phyloP scores from a whole-genome alignment of 768 basidiomycete genomes.

The Macrolepiota dolichaula region DNA sequence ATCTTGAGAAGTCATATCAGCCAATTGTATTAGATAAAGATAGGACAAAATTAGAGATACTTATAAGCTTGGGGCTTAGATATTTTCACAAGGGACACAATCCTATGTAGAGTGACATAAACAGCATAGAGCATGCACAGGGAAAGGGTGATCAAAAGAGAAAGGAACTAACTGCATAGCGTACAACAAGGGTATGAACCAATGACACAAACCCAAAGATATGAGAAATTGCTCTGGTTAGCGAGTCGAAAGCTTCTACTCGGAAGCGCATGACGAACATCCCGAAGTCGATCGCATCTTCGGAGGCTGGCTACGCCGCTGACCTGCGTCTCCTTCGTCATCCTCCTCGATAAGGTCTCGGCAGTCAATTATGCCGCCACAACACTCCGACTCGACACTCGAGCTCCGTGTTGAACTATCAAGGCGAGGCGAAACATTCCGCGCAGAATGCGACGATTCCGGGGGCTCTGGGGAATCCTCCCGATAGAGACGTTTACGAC shows the following conservation, averaged over 20 bases:
- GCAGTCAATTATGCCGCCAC: slow-evolving; percentile 50
- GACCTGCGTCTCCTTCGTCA: slow-evolving; percentile 15
- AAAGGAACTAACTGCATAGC: not conserved
- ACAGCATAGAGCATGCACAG: not conserved
- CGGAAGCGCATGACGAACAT: slow-evolving; percentile 10
- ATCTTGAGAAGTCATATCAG: not conserved
- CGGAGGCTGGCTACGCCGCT: slow-evolving; percentile 20
- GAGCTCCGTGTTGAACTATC: slow-evolving; percentile 16
- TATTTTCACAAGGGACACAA: not conserved
- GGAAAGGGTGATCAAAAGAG: not conserved
- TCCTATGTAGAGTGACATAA: not conserved
- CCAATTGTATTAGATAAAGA: slow-evolving; percentile 7
- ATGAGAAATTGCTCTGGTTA: not conserved
- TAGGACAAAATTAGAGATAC: not conserved
- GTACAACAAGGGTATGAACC: not conserved
- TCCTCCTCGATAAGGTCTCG: slow-evolving; percentile 31
- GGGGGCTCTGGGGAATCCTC: slow-evolving; percentile 25
- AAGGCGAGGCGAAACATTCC: not conserved
- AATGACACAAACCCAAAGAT: not conserved
- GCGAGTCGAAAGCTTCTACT: not conserved
- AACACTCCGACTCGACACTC: slow-evolving; percentile 39
- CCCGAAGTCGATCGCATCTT: slow-evolving; percentile 25
- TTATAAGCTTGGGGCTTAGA: not conserved
- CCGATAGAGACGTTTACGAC: slow-evolving; percentile 30
- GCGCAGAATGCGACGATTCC: not conserved